Evolutionary conservation across 139 green algal species (phyloP).

Genomic region (Bryopsis sp.): DNA sequence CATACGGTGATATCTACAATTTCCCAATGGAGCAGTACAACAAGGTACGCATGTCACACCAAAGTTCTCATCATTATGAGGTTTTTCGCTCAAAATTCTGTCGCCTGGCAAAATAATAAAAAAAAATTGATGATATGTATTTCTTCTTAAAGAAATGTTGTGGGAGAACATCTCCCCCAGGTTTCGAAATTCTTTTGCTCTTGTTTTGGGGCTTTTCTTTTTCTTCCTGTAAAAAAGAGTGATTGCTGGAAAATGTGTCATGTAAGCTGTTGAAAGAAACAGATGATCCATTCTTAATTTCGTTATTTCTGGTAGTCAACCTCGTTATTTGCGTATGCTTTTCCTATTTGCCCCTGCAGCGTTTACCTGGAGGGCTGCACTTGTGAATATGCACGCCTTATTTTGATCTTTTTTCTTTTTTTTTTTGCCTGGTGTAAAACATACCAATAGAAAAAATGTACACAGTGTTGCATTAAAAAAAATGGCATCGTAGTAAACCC

Average conservation of each 20-base stretch:
- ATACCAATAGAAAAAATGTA: background rate
- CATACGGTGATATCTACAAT: conserved; percentile 99
- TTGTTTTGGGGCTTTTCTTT: background rate
- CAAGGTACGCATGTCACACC: conserved; percentile 37
- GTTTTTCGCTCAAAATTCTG: background rate
- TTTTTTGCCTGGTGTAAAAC: background rate
- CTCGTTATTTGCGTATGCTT: too few relatives aligned
- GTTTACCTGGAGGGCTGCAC: too few relatives aligned
- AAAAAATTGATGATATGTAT: background rate
- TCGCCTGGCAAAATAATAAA: background rate
- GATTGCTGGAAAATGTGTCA: too few relatives aligned
- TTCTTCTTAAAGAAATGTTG: background rate
- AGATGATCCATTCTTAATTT: too few relatives aligned
- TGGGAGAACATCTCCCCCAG: background rate
- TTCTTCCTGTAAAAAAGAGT: background rate
- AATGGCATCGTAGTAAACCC: background rate
- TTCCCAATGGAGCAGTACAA: conserved; percentile 88
- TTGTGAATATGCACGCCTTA: too few relatives aligned
- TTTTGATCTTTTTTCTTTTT: background rate
- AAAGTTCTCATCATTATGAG: background rate
- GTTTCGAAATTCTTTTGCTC: background rate
- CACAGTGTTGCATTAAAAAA: background rate
- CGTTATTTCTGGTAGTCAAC: too few relatives aligned
- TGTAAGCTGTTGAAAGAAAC: too few relatives aligned
- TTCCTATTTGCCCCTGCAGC: too few relatives aligned